phyloP scores from a whole-genome alignment of 495 filamentous ascomycete species.

The Neurospora sp. region DNA sequence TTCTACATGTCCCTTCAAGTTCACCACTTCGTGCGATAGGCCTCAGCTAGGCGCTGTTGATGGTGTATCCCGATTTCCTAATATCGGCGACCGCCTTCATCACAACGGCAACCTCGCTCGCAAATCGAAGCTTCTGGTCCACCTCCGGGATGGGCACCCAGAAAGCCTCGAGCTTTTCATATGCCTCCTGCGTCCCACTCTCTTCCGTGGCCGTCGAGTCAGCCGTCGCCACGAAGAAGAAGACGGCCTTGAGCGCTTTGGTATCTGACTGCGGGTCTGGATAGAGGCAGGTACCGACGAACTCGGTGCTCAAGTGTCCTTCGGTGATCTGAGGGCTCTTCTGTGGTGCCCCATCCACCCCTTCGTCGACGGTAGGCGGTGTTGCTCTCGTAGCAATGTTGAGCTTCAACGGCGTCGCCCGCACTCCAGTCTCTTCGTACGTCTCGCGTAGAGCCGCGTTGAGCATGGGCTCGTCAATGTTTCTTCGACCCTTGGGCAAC shows the following conservation, averaged over 20 bases:
- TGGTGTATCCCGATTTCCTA: slow-evolving; percentile 14
- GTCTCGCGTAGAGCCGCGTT: slow-evolving; percentile 35
- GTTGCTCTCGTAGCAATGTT: slow-evolving; percentile 27
- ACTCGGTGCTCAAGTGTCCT: slow-evolving; percentile 18
- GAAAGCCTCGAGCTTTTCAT: slow-evolving; percentile 16
- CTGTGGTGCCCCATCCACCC: background rate
- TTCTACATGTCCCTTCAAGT: too few species aligned
- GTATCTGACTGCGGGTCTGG: slow-evolving; percentile 22
- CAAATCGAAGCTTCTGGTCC: slow-evolving; percentile 14
- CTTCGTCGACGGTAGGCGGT: slow-evolving; percentile 1
- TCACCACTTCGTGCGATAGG: background rate
- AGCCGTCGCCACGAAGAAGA: slow-evolving; percentile 20
- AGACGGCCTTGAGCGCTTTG: slow-evolving; percentile 18
- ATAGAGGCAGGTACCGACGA: slow-evolving; percentile 16
- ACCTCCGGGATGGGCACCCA: slow-evolving; percentile 18
- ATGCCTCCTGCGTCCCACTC: slow-evolving; percentile 17
- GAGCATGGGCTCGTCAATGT: slow-evolving; percentile 32
- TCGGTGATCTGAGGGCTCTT: slow-evolving; percentile 16
- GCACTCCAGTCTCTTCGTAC: slow-evolving; percentile 34
- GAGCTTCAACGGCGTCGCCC: slow-evolving; percentile 24
- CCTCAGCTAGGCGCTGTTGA: background rate
- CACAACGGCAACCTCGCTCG: slow-evolving; percentile 15
- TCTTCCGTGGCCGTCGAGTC: slow-evolving; percentile 15
- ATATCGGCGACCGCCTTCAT: slow-evolving; percentile 14
- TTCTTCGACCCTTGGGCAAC: slow-evolving; percentile 37